Base-by-base conservation (phyloP, 805 yeast species). In the Metschnikowia lochheadii region DNA sequence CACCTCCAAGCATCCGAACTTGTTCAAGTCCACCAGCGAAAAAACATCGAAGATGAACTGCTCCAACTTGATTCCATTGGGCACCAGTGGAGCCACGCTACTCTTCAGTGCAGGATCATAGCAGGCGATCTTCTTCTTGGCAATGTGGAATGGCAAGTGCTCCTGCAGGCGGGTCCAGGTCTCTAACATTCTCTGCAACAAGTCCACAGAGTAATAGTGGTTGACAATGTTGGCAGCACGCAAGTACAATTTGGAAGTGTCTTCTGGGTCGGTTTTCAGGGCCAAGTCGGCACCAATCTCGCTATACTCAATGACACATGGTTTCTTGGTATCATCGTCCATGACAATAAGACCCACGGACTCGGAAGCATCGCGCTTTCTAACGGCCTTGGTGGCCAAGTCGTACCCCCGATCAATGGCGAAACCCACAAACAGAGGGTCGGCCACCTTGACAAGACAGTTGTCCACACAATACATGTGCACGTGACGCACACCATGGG, bases 391-490 rank as follows among this genome's bases (percentile, higher is more conserved):
- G 3, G 97, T 90, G 40, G 97, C 94, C 53, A 94, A 77, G 33
- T 87, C 82, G 50, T 83, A 87, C 3, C 77, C 61, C 47, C 84
- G 81, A 35, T 70, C 69, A 29, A 85, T 82, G 11, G 97, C 84
- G 70, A 85, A 92, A 0, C 99, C 99, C 54, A 94, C 71, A 59
- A 86, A 87, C 0, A 82, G 75, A 2, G 99, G 99, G 65, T 94
- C 99, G 2, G 96, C 97, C 48, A 92, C 89, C 66, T 84, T 85
- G 34, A 91, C 97, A 45, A 94, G 75, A 31, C 87, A 85, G 68
- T 94, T 94, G 70, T 94, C 99, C 44, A 94, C 98, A 70, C 98
- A 92, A 72, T 90, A 94, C 87, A 91, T 89, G 70, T 94, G 97
- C 54, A 94, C 78, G 65, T 94, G 98, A 67, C 88, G 82, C 56